Evolutionary conservation across 2,329 filamentous ascomycete species (phyloP).

Genomic region (Reticulascus tulasneorum): DNA sequence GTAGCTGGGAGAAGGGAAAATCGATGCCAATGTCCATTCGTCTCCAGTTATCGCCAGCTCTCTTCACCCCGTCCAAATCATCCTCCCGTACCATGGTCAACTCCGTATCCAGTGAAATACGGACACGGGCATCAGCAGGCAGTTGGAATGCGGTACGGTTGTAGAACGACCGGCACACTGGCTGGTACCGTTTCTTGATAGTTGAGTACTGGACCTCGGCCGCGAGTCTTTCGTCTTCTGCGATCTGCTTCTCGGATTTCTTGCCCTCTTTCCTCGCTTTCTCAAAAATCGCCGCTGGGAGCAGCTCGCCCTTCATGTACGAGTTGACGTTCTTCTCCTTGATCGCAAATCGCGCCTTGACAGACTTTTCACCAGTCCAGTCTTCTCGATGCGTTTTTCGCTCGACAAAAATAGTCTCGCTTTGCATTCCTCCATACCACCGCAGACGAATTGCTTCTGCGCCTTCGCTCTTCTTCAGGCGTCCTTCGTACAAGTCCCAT

Average conservation of each 20-base stretch:
- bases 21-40: conserved; percentile 97
- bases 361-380: conserved; percentile 98
- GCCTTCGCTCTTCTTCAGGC: conserved; percentile 95
- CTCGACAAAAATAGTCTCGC: conserved; percentile 93
- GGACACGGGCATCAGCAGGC: conserved; percentile 90
- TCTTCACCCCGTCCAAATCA: conserved; percentile 75
- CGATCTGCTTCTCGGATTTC: conserved; percentile 87
- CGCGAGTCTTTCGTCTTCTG: conserved; percentile 83
- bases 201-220: conserved; percentile 92
- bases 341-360: conserved; percentile 90
- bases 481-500: conserved; percentile 91
- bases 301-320: conserved; percentile 79
- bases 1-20: conserved; percentile 86
- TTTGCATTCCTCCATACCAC: conserved; percentile 97
- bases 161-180: conserved; percentile 94
- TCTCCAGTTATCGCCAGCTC: conserved; percentile 87
- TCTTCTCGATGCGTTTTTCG: conserved; percentile 97
- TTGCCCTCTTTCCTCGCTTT: conserved; percentile 95
- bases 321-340: conserved; percentile 98
- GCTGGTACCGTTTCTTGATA: conserved; percentile 78
- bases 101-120: conserved; percentile 95
- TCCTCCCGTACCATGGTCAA: conserved; percentile 94
- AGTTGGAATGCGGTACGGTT: conserved; percentile 97
- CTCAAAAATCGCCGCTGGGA: conserved; percentile 86
- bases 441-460: conserved; percentile 93